A percentile compares a stretch with the other conserved stretches of the same genome.
These are phyloP conservation scores for Coniochaeta prunicola DNA, from an alignment of 2,329 filamentous ascomycete species.

Conservation along the genomic window DNA sequence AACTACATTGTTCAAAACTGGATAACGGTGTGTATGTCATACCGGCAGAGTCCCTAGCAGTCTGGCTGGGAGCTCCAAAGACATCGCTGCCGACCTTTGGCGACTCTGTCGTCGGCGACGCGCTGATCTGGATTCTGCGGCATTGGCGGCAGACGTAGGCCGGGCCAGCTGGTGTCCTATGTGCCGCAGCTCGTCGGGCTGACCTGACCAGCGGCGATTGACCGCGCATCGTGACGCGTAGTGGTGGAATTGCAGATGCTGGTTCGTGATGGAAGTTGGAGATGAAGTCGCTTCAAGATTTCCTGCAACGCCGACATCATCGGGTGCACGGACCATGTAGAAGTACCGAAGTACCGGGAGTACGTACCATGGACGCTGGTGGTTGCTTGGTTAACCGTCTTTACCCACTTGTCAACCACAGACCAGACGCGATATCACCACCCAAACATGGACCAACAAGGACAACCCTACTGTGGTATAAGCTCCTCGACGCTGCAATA, in stretches of 20 bases:
- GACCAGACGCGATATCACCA: background rate
- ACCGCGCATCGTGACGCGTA: conserved; percentile 31
- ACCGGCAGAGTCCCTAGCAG: conserved; percentile 44
- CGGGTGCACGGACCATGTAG: conserved; percentile 3
- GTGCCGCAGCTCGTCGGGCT: conserved; percentile 21
- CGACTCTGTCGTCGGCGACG: conserved; percentile 50
- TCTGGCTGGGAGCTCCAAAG: conserved; percentile 41
- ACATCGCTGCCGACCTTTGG: conserved; percentile 44
- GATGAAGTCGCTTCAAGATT: background rate
- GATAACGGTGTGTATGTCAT: conserved; percentile 11
- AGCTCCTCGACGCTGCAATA: conserved; percentile 1
- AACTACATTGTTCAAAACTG: conserved; percentile 2
- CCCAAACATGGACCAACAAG: background rate
- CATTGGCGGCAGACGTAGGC: conserved; percentile 46
- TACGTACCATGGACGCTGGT: background rate
- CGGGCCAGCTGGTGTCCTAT: conserved; percentile 12
- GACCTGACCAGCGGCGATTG: conserved; percentile 31
- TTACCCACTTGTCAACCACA: background rate
- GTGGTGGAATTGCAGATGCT: background rate
- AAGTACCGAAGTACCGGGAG: background rate
- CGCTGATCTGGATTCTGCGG: conserved; percentile 55
- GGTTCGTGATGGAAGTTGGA: background rate
- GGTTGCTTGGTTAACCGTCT: background rate
- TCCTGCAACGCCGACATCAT: background rate
- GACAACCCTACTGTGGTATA: no score